Base-by-base conservation (phyloP, 257 asterid genomes). In the Fraxinus americana region DNA sequence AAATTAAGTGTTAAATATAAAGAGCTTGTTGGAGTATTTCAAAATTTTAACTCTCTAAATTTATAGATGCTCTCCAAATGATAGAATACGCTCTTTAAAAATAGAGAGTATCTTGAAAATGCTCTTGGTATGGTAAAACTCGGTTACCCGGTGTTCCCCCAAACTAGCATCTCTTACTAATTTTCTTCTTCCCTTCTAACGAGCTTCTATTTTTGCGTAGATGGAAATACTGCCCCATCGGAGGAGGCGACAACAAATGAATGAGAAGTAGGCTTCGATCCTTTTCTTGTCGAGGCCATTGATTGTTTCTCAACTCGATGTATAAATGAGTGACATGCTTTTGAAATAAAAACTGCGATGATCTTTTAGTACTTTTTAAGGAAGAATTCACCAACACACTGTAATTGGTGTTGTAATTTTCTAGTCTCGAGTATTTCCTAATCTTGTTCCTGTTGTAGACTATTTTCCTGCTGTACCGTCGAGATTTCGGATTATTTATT, bases 221-320 rank as follows among this genome's bases (percentile, higher is more conserved):
- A 94, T 71, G 97, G 94, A 84, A 81, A 71, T 80, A 80, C 78
- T 81, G 63, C 82, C 77, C 77, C 90, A 38, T 69, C 86, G 7
- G 96, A 91, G 79, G 97, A 94, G 41, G 82, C 71, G 30, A 29
- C 90, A 54, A 57, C 88, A 73, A 90, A 87, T 38, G 93, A 92
- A 80, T 91, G 89, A 88, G 78, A 73, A 83, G 81, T 77, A 52
- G 59, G 74, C 19, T 32, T 32, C 29, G 83, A 79, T 71, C 79
- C 78, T 66, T 75, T 30, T 81, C 84, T 66, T 45, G 73, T 72
- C 75, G 17, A 81, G 79, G 73, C 5, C 59, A 75, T 78, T 78
- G 71, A 70, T 59, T 82, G 75, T 79, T 78, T 71, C 83, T 75
- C 78, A 65, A 68, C 69, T 66, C 78, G 78, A 57, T 80, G 71